Base-by-base conservation (phyloP, 352 stramenopile species). In the Pythium insidiosum region DNA sequence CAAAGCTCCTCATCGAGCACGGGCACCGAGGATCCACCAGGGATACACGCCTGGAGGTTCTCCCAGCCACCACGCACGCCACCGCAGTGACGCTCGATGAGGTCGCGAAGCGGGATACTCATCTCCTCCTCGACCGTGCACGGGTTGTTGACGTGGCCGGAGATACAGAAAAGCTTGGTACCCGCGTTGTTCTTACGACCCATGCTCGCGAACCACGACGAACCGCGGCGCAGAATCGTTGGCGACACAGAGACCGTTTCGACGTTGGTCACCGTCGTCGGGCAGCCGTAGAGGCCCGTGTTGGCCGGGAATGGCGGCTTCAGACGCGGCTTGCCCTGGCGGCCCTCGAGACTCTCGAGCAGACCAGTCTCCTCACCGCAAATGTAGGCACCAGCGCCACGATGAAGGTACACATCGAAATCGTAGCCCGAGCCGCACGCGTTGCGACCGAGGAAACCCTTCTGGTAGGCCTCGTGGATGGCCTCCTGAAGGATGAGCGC, bases 111-210 rank as follows among this genome's bases (percentile, higher is more conserved):
- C 34, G 96, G 88, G 53, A 99, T 99, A 35, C 83, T 96, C 96
- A 99, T 99, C 68, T 97, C 88, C 61, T 99, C 96, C 63, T 99
- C 96, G 12, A 99, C 96, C 43, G 96, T 97, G 50, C 94, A 97
- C 37, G 95, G 96, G 69, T 98, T 99, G 77, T 99, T 99, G 19
- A 99, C 96, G 69, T 99, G 96, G 26, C 97, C 96, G n/a, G 92
- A 98, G 63, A 99, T 98, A 51, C 85, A 97, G 64, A 99, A 99
- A 1, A 99, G 82, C 75, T 99, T 99, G 25, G 96, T 99, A 41
- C 97, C 97, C 40, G 83, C 58, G 66, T 99, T 99, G 74, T 99
- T 99, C 62, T 97, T 95, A 55, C 97, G 95, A 44, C 97, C 97
- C 38, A 99, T 94, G 22, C 79, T 68, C 25, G 77, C 68, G 67